Conservation (phyloP, 2,329 filamentous ascomycete species). For the Pseudogymnoascus sp. region DNA sequence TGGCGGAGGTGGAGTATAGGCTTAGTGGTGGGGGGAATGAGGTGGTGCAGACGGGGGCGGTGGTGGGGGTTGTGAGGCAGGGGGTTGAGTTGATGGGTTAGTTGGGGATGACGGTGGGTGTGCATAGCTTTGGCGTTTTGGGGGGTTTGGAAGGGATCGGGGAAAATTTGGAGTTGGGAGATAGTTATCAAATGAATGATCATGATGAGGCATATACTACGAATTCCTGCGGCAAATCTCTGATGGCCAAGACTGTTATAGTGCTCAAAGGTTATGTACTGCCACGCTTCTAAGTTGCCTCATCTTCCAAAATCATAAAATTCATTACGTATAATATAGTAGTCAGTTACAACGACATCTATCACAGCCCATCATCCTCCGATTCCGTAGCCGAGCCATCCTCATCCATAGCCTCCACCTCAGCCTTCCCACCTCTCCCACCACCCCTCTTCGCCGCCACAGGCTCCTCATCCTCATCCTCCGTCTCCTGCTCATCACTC, state of each 20-base stretch:
- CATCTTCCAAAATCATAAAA: neutral
- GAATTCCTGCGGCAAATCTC: neutral
- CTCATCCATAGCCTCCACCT: neutral
- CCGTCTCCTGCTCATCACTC: constrained; percentile 9
- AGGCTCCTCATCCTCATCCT: constrained; percentile 8
- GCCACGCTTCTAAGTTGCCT: neutral
- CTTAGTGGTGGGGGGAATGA: constrained; percentile 83
- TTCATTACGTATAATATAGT: neutral
- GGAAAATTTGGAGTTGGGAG: neutral
- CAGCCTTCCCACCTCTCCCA: neutral
- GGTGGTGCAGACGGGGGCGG: constrained; percentile 79
- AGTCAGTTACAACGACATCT: neutral
- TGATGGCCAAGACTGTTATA: neutral
- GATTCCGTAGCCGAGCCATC: constrained; percentile 26
- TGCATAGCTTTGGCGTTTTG: neutral
- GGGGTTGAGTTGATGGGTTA: constrained; percentile 67
- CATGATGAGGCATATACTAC: neutral
- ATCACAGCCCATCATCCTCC: constrained; percentile 25
- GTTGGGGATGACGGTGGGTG: neutral
- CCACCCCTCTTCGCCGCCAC: neutral
- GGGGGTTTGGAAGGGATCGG: neutral
- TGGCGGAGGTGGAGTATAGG: constrained; percentile 89
- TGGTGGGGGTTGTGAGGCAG: constrained; percentile 80
- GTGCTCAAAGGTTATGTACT: neutral
- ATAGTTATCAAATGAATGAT: neutral